Evolutionary conservation across 1,284 basidiomycete genomes (phyloP), one percentile per base, ranked within the genome.

Genomic region (Cronartium ribicola): DNA sequence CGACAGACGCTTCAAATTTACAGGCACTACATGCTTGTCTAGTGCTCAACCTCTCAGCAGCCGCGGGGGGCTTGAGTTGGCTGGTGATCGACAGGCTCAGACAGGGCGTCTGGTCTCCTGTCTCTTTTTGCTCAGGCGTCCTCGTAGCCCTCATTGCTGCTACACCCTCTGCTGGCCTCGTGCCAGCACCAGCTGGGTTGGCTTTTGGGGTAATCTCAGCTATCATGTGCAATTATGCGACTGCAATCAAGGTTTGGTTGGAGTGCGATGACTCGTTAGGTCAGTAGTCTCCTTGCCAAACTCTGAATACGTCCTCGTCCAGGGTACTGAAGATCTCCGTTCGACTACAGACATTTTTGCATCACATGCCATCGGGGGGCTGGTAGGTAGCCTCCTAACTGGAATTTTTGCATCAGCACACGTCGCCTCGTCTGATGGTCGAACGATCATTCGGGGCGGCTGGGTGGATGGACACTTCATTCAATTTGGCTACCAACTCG

Each of bases 121-220:
- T 98, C 77, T 93, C 94, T 14, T 95, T 98, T 85, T 98, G 94
- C 84, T 93, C 92, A 3, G 94, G 94, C 68, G 93, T 91, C 75
- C 89, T 97, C 77, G 85, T 89, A 14, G 94, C 93, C 68, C 86
- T 95, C 8, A 55, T 55, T n/a, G 51, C 51, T 13, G 51, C 51
- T 55, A 55, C 51, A 55, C 51, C 51, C 79, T 83, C 68, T 83
- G 82, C 72, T 95, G 96, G 81, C 96, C 94, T 1, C 93, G 94
- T 17, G 94, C 87, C 5, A 90, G 51, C 51, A n/a, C 29, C 51
- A 55, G 90, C 92, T 3, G 84, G 92, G 8, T 87, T 94, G 10
- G 85, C 88, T 0, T 94, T 92, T 79, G 93, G 94, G 67, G 86
- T 95, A 79, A 83, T 94, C 78, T 89, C 89, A 3, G 94, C 89